phyloP scores from a whole-genome alignment of 164 flowering plant species.

The Nymphaea thermarum region DNA sequence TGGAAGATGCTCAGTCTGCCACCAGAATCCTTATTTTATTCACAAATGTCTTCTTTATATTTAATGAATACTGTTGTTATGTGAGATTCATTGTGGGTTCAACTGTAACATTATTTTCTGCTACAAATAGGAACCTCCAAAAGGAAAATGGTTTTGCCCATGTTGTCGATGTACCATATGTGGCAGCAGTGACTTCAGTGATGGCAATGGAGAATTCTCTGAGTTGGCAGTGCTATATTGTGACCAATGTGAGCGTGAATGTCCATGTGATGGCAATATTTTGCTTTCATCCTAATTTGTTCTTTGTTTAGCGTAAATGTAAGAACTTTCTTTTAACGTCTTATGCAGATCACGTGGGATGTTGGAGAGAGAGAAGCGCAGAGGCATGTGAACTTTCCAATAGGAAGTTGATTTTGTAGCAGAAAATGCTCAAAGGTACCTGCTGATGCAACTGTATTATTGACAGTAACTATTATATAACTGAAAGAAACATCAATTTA shows the following conservation, averaged over 20 bases:
- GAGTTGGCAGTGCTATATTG: constrained; percentile 31
- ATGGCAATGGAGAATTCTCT: constrained; percentile 9
- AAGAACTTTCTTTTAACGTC: background rate
- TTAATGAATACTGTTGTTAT: background rate
- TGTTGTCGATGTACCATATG: constrained; percentile 73
- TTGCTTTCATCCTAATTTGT: background rate
- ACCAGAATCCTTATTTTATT: background rate
- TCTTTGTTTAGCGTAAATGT: background rate
- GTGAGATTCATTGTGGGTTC: background rate
- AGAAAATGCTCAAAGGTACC: constrained; percentile 57
- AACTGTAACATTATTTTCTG: background rate
- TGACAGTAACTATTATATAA: background rate
- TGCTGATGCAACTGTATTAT: background rate
- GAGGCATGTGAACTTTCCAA: constrained; percentile 10
- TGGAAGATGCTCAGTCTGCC: background rate
- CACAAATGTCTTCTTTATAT: background rate
- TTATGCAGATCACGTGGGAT: constrained; percentile 57
- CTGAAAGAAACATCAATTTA: background rate
- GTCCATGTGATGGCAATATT: constrained; percentile 26
- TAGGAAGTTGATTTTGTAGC: constrained; percentile 62
- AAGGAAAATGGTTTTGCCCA: constrained; percentile 88
- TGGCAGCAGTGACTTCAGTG: constrained; percentile 22
- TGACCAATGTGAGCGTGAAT: constrained; percentile 61
- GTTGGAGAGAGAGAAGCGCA: constrained; percentile 26
- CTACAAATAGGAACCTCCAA: constrained; percentile 43